Evolutionary conservation across 352 stramenopile genomes (phyloP), one percentile per base, ranked within the genome.

Genomic region (Pythium diclinum): DNA sequence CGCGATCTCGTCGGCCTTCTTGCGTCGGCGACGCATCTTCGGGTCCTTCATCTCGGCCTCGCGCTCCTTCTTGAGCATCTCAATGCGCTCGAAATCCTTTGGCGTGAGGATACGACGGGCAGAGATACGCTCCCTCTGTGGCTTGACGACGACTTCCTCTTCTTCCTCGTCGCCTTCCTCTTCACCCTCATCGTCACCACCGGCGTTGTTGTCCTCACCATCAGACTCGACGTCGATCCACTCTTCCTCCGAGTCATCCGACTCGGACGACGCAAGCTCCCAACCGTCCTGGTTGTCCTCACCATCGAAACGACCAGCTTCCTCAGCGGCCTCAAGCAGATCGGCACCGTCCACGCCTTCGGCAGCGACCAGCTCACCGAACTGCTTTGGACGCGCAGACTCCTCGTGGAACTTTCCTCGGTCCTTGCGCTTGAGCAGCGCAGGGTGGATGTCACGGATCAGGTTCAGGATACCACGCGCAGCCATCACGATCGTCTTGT

Each of bases 401-500:
- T 84, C 78, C 44, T 91, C 74, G 69, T 94, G 90, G 68, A 93
- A 91, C 59, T 98, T 96, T 56, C 97, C 97, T 47, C 97, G 87
- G 74, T 99, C 84, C 74, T 98, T 99, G 46, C 92, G 92, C 78
- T 98, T 93, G n/a, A 99, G 83, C 19, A 99, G 76, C 19, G 77
- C 78, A 9, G 97, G 97, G 76, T 98, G 89, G 53, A 97, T 91
- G 65, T 99, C 95, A 33, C 97, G 87, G 64, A 99, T 95, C 57
- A 99, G 88, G 77, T 99, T 99, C 19, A 98, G 85, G 51, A 98
- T 97, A 13, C 88, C 91, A 55, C 96, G 89, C 47, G 96, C 95
- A 4, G 97, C 97, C 80, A 99, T 98, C 28, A 98, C 87, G 16
- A 99, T 94, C 25, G 88, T 98, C 83, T 99, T 97, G 85, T 99